These are phyloP conservation scores for Quercus berberidifolia DNA, from an alignment of 306 rosid genomes.

Conservation along the genomic window DNA sequence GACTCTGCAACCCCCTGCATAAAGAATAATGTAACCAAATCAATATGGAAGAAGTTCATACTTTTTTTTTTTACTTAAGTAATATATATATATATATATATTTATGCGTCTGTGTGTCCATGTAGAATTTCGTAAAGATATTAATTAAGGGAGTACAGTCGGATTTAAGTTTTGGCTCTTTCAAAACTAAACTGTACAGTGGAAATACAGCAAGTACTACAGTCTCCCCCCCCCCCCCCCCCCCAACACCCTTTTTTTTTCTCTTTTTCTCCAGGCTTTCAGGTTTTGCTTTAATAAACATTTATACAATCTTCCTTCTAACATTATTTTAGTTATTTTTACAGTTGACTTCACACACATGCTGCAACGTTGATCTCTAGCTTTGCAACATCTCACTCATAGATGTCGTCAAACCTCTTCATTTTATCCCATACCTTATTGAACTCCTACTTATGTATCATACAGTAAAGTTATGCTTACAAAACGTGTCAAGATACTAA, in stretches of 20 bases:
- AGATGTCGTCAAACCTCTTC: not conserved
- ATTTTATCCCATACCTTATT: not conserved
- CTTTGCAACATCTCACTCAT: not conserved
- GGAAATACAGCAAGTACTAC: not conserved
- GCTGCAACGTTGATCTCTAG: not conserved
- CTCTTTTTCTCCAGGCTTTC: too few relatives aligned
- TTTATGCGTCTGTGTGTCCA: not conserved
- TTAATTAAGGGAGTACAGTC: not conserved
- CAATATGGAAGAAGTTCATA: not conserved
- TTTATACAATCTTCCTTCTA: not conserved
- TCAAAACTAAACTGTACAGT: not conserved
- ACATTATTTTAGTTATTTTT: not conserved
- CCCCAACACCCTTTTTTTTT: not conserved
- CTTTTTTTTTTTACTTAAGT: not conserved
- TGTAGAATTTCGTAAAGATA: not conserved
- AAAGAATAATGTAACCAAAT: not conserved
- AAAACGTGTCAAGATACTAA: not conserved
- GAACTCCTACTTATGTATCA: not conserved
- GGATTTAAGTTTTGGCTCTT: not conserved
- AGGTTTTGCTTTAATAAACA: not conserved
- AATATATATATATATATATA: not conserved
- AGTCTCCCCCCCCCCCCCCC: not conserved
- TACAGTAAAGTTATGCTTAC: not conserved
- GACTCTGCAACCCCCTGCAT: conserved; percentile 74
- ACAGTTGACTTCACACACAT: not conserved